These are phyloP conservation scores for Berkeleyomyces rouxiae DNA, from an alignment of 2,329 filamentous ascomycete genomes.

Conservation along the genomic window DNA sequence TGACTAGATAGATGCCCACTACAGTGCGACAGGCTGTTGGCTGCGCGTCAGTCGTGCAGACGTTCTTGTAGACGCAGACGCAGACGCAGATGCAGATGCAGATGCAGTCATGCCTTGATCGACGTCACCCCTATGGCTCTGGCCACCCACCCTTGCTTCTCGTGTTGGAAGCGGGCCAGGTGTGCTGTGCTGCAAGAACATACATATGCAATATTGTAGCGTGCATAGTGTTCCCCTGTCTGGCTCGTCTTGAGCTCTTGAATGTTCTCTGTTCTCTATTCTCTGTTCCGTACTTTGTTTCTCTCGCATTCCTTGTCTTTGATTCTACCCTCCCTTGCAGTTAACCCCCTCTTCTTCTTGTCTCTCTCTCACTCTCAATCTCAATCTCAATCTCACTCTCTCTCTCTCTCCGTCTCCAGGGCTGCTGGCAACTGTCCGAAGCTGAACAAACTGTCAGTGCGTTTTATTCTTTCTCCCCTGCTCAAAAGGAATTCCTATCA, in stretches of 20 bases:
- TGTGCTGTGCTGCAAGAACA: neutral
- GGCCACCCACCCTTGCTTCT: too few species aligned
- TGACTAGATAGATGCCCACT: too few species aligned
- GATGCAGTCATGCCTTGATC: too few species aligned
- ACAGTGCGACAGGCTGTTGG: too few species aligned
- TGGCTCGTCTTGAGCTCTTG: neutral
- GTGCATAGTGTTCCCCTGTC: neutral
- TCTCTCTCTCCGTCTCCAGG: neutral
- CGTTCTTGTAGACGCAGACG: too few species aligned
- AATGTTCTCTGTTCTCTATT: neutral
- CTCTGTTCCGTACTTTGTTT: neutral
- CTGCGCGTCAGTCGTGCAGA: too few species aligned
- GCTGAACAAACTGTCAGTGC: neutral
- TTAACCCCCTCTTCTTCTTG: neutral
- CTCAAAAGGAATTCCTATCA: neutral
- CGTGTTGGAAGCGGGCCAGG: too few species aligned
- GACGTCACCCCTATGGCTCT: too few species aligned
- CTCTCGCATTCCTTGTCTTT: neutral
- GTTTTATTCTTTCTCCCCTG: neutral
- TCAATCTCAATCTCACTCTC: neutral
- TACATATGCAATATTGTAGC: neutral
- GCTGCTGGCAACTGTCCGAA: neutral
- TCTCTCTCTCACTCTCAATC: neutral
- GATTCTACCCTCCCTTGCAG: neutral
- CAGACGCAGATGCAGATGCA: too few species aligned